Base-by-base conservation (phyloP, 2,329 filamentous ascomycete genomes). In the Pezicula neosporulosa region DNA sequence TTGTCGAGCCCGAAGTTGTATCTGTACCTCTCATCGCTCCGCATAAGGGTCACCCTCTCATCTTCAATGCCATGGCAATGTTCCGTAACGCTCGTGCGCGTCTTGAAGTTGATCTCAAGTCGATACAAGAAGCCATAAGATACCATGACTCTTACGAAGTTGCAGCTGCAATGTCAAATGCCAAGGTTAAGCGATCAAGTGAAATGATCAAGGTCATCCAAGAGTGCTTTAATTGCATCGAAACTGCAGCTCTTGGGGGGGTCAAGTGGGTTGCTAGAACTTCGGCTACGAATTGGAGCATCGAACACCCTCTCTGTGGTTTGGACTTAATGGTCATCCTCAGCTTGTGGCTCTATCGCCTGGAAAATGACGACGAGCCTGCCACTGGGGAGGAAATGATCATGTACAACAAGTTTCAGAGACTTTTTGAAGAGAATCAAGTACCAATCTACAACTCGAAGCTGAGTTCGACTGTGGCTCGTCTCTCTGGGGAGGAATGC, bases 181-280 rank as follows among this genome's bases (percentile, higher is more conserved):
- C 93, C 70, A 90, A 89, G 69, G 92, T 99, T 60, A 94, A 94
- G 81, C 87, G 94, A 60, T 96, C 91, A 18, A 85, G 88, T 64
- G 93, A 97, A 71, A 97, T 97, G 93, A 89, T 97, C 77, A 96
- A 96, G 74, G 92, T 97, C 63, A 96, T 99, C 56, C 87, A 97
- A 66, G 90, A 95, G 71, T 97, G 94, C 74, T 97, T 94, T 72
- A 90, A 95, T 71, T 97, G 92, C 75, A 92, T 99, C 65, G 93
- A 97, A 71, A 96, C 94, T 45, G 93, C 93, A 50, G 93, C 95
- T 43, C 76, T 91, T 56, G 92, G 97, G 70, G 94, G 93, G 59
- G 91, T 97, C 60, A 90, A 93, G 63, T 97, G 94, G 93, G 92
- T 97, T 56, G 93, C 93, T n/a, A 87, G 92, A 61, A 97, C 93